Evolutionary conservation across 2,329 filamentous ascomycete genomes (phyloP).

Genomic region (Cadophora sp.): DNA sequence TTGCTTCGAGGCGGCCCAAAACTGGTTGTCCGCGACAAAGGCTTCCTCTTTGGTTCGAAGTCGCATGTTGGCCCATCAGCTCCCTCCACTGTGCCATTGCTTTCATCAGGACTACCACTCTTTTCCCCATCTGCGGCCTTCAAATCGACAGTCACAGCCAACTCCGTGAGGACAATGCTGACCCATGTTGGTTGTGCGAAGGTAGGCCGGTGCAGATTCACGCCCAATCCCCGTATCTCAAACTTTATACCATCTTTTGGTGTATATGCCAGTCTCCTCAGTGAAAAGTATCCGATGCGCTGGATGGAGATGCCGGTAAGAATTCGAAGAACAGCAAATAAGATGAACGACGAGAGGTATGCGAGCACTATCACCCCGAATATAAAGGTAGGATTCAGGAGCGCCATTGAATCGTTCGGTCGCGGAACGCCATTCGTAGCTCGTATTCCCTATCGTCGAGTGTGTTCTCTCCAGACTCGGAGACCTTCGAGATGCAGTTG

Average conservation of each 20-base stretch:
- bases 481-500: not conserved
- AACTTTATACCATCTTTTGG: constrained; percentile 88
- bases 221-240: constrained; percentile 85
- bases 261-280: constrained; percentile 89
- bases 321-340: constrained; percentile 92
- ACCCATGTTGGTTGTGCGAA: constrained; percentile 98
- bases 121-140: constrained; percentile 63
- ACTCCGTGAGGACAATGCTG: constrained; percentile 85
- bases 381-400: constrained; percentile 79
- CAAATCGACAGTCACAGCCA: constrained; percentile 83
- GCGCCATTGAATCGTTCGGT: constrained; percentile 58
- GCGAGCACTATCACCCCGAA: constrained; percentile 84
- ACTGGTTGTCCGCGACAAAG: constrained; percentile 37
- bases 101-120: constrained; percentile 35
- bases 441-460: constrained; percentile 7
- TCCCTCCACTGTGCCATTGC: constrained; percentile 40
- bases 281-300: constrained; percentile 88
- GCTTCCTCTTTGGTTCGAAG: constrained; percentile 34
- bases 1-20: constrained; percentile 61
- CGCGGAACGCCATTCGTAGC: constrained; percentile 36
- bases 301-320: constrained; percentile 95
- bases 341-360: constrained; percentile 89
- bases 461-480: not conserved
- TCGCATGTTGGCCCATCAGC: constrained; percentile 34
- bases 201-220: constrained; percentile 90